Evolutionary conservation across 2,329 filamentous ascomycete species (phyloP).

Genomic region (Mariannaea sp.): DNA sequence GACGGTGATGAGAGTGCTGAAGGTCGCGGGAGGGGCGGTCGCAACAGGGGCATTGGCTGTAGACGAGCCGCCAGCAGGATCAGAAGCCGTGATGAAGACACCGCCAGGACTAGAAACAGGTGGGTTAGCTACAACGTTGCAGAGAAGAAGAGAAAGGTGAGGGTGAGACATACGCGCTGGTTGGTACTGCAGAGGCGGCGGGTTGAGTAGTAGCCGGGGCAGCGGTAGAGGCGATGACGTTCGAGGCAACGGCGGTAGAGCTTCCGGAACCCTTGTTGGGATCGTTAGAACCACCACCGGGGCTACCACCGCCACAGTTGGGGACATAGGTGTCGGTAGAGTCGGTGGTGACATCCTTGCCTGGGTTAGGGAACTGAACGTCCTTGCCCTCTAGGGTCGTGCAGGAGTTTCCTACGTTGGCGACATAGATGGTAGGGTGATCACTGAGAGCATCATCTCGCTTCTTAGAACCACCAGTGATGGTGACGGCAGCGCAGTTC

Average conservation of each 20-base stretch:
- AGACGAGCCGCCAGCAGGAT: slow-evolving; percentile 20
- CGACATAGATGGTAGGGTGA: slow-evolving; percentile 72
- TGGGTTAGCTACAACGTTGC: slow-evolving; percentile 16
- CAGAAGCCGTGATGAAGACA: slow-evolving; percentile 47
- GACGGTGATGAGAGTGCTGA: slow-evolving; percentile 33
- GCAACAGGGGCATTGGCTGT: slow-evolving; percentile 18
- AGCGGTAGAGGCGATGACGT: slow-evolving; percentile 27
- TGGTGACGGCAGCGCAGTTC: slow-evolving; percentile 76
- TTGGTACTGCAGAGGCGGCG: slow-evolving; percentile 26
- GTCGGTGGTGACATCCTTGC: slow-evolving; percentile 55
- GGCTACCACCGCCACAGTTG: slow-evolving; percentile 40
- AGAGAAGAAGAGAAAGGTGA: slow-evolving; percentile 11
- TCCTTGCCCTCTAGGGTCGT: slow-evolving; percentile 61
- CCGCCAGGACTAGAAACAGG: slow-evolving; percentile 46
- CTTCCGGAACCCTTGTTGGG: slow-evolving; percentile 20
- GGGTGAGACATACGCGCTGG: slow-evolving; percentile 37
- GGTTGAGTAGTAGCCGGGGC: slow-evolving; percentile 25
- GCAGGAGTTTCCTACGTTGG: slow-evolving; percentile 64
- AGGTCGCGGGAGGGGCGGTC: slow-evolving; percentile 23
- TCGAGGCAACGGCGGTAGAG: slow-evolving; percentile 20
- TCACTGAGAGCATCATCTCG: slow-evolving; percentile 51
- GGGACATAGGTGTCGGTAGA: slow-evolving; percentile 43
- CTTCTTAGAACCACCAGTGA: slow-evolving; percentile 50
- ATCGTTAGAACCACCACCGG: slow-evolving; percentile 30
- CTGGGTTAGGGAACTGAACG: slow-evolving; percentile 69